A percentile compares a stretch with the other conserved stretches of the same genome.
Conservation (phyloP, 495 filamentous ascomycete species). For the Amniculicola lignicola region DNA sequence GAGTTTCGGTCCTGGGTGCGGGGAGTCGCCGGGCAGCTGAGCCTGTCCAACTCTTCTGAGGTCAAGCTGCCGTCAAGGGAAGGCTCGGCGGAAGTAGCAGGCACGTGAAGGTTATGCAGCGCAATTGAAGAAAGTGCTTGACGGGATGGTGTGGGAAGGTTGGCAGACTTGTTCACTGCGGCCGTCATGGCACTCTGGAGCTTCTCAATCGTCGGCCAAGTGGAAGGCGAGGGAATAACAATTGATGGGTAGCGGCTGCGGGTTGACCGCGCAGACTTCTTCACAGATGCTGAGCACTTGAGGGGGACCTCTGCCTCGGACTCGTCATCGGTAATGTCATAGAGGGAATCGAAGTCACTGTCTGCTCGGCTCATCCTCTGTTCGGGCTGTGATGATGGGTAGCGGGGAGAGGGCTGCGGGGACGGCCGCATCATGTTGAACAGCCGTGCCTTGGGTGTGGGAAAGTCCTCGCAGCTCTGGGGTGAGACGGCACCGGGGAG, state of each 20-base stretch:
- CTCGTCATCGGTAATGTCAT: constrained; percentile 77
- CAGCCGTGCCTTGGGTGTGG: constrained; percentile 22
- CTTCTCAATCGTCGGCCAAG: constrained; percentile 56
- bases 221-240: constrained; percentile 65
- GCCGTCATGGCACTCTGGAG: constrained; percentile 54
- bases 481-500: constrained; percentile 25
- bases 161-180: constrained; percentile 70
- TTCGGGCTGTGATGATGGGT: constrained; percentile 52
- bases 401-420: constrained; percentile 45
- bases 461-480: constrained; percentile 25
- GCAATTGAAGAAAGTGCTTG: constrained; percentile 64
- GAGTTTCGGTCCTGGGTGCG: constrained; percentile 53
- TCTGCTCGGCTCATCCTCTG: constrained; percentile 51
- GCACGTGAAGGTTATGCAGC: constrained; percentile 54
- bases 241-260: constrained; percentile 60
- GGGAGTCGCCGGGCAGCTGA: constrained; percentile 79
- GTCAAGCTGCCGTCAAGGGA: constrained; percentile 85
- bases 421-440: constrained; percentile 22
- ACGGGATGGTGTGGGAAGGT: constrained; percentile 74
- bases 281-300: constrained; percentile 45
- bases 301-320: constrained; percentile 57
- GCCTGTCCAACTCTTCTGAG: constrained; percentile 75
- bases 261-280: constrained; percentile 38
- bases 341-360: constrained; percentile 77
- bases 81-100: constrained; percentile 73